Evolutionary conservation across 306 rosid species (phyloP), one percentile per base, ranked within the genome.

Genomic region (Nissolia schottii): DNA sequence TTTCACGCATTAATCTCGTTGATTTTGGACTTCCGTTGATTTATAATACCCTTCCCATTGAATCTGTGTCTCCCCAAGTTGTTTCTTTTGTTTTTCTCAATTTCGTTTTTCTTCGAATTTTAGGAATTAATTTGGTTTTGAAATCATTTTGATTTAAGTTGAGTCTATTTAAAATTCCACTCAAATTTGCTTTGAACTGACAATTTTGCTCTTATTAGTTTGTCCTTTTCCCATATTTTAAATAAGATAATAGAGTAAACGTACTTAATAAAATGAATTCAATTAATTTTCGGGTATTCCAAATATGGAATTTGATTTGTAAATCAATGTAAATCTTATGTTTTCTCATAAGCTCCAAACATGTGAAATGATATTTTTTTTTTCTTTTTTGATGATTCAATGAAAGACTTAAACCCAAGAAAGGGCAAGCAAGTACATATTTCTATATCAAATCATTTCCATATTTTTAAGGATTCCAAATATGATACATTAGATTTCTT

Each of bases 101-200:
- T 13, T 14, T 18, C 1, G 3, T 43, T 19, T 28, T 45, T 12
- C 45, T 61, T 63, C 59, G 16, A 11, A 31, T 32, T 73, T 48
- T 23, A 72, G 70, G 38, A 73, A 58, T 76, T 56, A 35, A 75
- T 46, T 69, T 38, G 6, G 15, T 66, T 74, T 51, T 66, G 3
- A 29, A 75, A 55, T 31, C 58, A 22, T 19, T 45, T 46, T 56
- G 9, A 15, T 67, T 54, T 67, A 48, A 43, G 71, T 32, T 20
- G 60, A 43, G 49, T 55, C 38, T 14, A 32, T 45, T 28, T 43
- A 31, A 41, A 75, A 20, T 32, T 40, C 49, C 48, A 66, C 15
- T 56, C 65, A 18, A 29, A 27, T 41, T 32, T 67, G 29, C 15
- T 9, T 67, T 20, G 41, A 57, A 49, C 25, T 37, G 48, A 27